Evolutionary conservation across 2,329 filamentous ascomycete genomes (phyloP).

Genomic region (Monosporascus sp.): DNA sequence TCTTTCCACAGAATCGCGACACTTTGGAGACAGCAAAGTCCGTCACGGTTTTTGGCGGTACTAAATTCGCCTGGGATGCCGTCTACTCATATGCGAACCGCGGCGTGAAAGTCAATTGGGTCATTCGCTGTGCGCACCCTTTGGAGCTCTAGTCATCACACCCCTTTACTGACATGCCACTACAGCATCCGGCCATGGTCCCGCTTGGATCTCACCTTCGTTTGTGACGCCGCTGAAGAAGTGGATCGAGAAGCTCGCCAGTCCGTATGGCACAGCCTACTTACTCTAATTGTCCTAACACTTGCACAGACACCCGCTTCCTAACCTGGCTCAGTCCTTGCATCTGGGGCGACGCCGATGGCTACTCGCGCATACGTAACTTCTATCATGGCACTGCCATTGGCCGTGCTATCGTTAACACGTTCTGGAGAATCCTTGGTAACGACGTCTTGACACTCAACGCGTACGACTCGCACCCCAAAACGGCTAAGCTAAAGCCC

Average conservation of each 20-base stretch:
- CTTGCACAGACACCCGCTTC: conserved; percentile 49
- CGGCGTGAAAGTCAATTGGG: conserved; percentile 50
- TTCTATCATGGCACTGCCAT: conserved; percentile 54
- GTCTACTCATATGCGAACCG: conserved; percentile 51
- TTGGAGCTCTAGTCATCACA: neutral
- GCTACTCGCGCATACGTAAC: conserved; percentile 46
- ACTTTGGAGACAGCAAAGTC: conserved; percentile 31
- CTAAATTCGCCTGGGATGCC: conserved; percentile 60
- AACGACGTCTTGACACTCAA: conserved; percentile 50
- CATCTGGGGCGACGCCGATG: conserved; percentile 62
- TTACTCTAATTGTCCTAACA: neutral
- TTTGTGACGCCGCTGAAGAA: conserved; percentile 45
- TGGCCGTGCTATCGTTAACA: conserved; percentile 49
- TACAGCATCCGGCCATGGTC: conserved; percentile 46
- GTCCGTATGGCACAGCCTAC: conserved; percentile 23
- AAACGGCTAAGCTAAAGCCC: conserved; percentile 48
- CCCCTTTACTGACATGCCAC: neutral
- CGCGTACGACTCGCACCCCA: conserved; percentile 48
- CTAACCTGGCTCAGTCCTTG: conserved; percentile 73
- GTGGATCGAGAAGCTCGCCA: conserved; percentile 44
- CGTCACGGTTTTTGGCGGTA: conserved; percentile 52
- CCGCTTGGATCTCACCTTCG: conserved; percentile 46
- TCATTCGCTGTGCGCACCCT: conserved; percentile 40
- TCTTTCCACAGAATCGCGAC: conserved; percentile 36
- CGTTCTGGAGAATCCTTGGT: conserved; percentile 54